Base-by-base conservation (phyloP, 164 flowering plant genomes). In the Stephania japonica region DNA sequence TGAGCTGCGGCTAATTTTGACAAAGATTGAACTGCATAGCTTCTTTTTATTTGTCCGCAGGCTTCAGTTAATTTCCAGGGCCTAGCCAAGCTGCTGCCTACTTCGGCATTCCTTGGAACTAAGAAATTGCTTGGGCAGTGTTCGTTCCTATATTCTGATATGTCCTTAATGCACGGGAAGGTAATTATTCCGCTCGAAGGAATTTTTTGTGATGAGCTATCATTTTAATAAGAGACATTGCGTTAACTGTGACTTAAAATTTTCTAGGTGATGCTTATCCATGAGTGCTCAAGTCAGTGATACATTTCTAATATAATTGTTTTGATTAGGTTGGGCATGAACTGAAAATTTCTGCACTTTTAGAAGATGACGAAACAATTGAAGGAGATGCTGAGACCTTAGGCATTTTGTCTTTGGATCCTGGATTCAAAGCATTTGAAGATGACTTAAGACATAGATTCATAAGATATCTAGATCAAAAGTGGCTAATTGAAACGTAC, bases 361-460 rank as follows among this genome's bases (percentile, higher is more conserved):
- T 86, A 72, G 80, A 86, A 73, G 90, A 82, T 25, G 64, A 63
- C 23, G 90, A 91, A 72, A 75, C 80, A 32, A 59, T 67, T 68
- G 91, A 84, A 21, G 88, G 83, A 73, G 90, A 82, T 25, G 64
- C 65, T 25, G 90, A 91, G 71, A 75, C 80, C 66, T 68, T 91
- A 68, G 89, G 85, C 69, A 78, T 93, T 70, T 65, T 91, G 27
- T 70, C 67, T 26, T 44, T 87, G 73, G 99, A 95, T 83, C 89
- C 89, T 70, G 81, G 82, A 68, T 74, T 95, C 78, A 81, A 80
- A 81, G 81, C 86, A 65, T 93, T 76, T 76, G 84, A 86, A 82
- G 96, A 87, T 85, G 97, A 95, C 82, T 87, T 95, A 38, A 78
- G 25, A 72, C 85, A 87, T 76, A 87, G 96, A 83, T 62, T 84